Evolutionary conservation across 2,329 filamentous ascomycete species (phyloP).

Genomic region (Ascomycota sp.): DNA sequence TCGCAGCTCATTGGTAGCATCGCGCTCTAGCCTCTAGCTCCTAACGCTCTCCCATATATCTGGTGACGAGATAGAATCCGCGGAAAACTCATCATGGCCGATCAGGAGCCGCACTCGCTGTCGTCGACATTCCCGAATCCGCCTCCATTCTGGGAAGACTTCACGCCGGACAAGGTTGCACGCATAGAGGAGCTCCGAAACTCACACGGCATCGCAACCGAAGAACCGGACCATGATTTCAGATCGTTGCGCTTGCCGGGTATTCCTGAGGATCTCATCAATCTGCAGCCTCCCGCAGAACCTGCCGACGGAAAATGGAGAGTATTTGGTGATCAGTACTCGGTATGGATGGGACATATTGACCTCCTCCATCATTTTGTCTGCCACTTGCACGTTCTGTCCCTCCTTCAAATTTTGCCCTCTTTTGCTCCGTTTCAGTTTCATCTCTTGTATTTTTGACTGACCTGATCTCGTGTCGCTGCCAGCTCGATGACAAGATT

Average conservation of each 20-base stretch:
- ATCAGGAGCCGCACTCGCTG: slow-evolving; percentile 22
- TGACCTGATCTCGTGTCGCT: not conserved
- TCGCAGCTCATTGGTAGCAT: no score
- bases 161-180: slow-evolving; percentile 52
- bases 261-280: slow-evolving; percentile 48
- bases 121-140: slow-evolving; percentile 62
- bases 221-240: no score
- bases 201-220: no score
- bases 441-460: not conserved
- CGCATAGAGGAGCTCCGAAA: slow-evolving; percentile 25
- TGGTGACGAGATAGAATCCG: no score
- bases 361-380: not conserved
- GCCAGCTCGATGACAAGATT: slow-evolving; percentile 34
- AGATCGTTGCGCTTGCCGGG: slow-evolving; percentile 20
- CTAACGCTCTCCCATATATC: no score
- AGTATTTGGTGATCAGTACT: slow-evolving; percentile 48
- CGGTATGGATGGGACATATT: slow-evolving; percentile 11
- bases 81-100: slow-evolving; percentile 28
- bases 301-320: slow-evolving; percentile 49
- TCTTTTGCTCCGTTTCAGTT: no score
- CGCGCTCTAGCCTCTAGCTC: no score
- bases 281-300: slow-evolving; percentile 60
- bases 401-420: no score
- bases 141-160: slow-evolving; percentile 74
- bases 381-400: no score